Percentiles rank a stretch among this genome's conserved stretches.
Conservation (phyloP, 345 rosid species). For the Trapa bicornis region DNA sequence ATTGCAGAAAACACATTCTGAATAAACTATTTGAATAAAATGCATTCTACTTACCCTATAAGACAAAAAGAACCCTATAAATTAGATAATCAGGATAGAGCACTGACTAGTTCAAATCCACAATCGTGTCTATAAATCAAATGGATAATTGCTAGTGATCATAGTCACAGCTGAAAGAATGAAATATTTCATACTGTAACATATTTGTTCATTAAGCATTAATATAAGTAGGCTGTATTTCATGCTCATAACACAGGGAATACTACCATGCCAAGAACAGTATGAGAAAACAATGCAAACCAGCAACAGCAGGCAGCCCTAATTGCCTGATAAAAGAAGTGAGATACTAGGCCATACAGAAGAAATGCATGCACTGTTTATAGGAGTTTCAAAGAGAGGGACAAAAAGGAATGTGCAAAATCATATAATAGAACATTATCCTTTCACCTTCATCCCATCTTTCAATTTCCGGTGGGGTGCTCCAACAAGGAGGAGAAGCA, state of each 20-base stretch:
- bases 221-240: not conserved
- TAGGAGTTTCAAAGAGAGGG: not conserved
- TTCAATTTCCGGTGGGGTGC: slow-evolving; percentile 92
- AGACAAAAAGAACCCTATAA: not conserved
- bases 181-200: not conserved
- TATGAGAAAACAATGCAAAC: no score
- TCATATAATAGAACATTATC: not conserved
- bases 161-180: not conserved
- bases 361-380: not conserved
- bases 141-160: not conserved
- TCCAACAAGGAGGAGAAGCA: slow-evolving; percentile 91
- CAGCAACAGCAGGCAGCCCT: not conserved
- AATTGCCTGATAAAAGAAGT: not conserved
- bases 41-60: not conserved
- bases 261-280: not conserved
- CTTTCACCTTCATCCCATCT: slow-evolving; percentile 92
- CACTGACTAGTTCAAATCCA: not conserved
- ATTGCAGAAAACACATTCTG: not conserved
- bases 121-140: not conserved
- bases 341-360: not conserved
- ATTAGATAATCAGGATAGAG: not conserved
- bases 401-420: not conserved
- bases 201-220: not conserved
- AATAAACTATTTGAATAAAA: not conserved
- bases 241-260: not conserved